Evolutionary conservation across 2,329 filamentous ascomycete genomes (phyloP), one percentile per base, ranked within the genome.

Genomic region (Colletotrichum graminicola): DNA sequence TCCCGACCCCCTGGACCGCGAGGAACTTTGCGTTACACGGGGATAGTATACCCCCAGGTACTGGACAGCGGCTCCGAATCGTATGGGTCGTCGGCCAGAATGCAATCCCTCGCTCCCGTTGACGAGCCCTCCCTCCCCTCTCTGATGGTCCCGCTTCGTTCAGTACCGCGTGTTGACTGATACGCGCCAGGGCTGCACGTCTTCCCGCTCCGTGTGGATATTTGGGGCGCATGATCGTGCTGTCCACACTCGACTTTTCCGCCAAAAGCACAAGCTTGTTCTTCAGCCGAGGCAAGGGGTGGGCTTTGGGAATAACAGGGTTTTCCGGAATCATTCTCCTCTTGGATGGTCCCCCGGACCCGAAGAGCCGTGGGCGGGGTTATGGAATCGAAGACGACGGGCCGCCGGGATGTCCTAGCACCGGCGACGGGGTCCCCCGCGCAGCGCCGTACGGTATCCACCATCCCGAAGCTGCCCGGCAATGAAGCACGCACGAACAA

Each of bases 171-270:
- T 47, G 32, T 59, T 34, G 29, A 39, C 62, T 68, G 59, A 68
- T 71, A 59, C 36, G 52, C 65, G 39, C 68, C 59, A 36, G 65
- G 65, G 54, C 63, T 68, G 59, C 68, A 64, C 59, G 59, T 68
- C 59, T 68, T 68, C 65, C 65, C 68, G 68, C 59, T 36, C 29
- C 14, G 21, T 55, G 68, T 71, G 68, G 65, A 68, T 71, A 59
- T 51, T 71, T 36, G 64, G 52, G 64, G 64, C 67, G 67, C 67
- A 63, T 71, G 65, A 64, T 68, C 52, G 45, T 56, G 63, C 34
- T 36, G 63, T 59, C 52, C 59, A 63, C 64, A 60, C 65, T 63
- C 65, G 39, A 60, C 41, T 45, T 11, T n/a, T 41, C 63, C 34
- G 36, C 54, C 26, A 23, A n/a, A 43, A 36, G 12, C 23, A 16